phyloP scores from a whole-genome alignment of 2,329 filamentous ascomycete genomes.

The Ophiobolus disseminans region DNA sequence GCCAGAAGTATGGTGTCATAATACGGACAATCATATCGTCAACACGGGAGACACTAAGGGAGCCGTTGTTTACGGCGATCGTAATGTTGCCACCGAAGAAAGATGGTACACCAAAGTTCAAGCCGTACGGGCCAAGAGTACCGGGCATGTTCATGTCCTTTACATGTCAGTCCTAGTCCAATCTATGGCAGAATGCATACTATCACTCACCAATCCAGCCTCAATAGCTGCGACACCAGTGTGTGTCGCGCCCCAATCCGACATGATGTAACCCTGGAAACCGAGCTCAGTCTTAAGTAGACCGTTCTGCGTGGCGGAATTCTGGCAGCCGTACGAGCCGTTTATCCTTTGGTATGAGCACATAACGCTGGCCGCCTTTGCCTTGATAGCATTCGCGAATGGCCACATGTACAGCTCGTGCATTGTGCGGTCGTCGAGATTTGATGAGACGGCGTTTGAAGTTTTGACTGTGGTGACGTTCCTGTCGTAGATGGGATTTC shows the following conservation, averaged over 20 bases:
- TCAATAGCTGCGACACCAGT: constrained; percentile 52
- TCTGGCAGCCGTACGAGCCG: constrained; percentile 47
- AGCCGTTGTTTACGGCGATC: constrained; percentile 50
- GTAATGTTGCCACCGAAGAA: constrained; percentile 57
- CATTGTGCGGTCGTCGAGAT: constrained; percentile 69
- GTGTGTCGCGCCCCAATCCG: constrained; percentile 56
- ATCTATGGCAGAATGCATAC: too few relatives aligned
- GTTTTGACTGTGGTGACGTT: constrained; percentile 59
- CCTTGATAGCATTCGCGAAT: constrained; percentile 67
- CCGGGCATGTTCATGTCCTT: too few relatives aligned
- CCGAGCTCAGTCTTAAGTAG: constrained; percentile 61
- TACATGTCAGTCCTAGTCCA: too few relatives aligned
- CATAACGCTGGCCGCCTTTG: constrained; percentile 67
- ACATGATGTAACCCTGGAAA: constrained; percentile 56
- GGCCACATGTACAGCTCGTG: constrained; percentile 73
- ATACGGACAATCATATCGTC: constrained; percentile 58
- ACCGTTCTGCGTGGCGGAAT: constrained; percentile 56
- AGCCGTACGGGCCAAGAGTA: too few relatives aligned
- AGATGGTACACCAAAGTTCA: constrained; percentile 36
- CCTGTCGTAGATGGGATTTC: constrained; percentile 58
- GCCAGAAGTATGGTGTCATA: constrained; percentile 55
- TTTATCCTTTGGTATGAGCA: constrained; percentile 57
- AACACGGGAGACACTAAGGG: constrained; percentile 49
- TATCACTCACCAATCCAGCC: constrained; percentile 56
- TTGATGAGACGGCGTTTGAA: constrained; percentile 65